Evolutionary conservation across 164 flowering plant species (phyloP).

Genomic region (Piper betle): DNA sequence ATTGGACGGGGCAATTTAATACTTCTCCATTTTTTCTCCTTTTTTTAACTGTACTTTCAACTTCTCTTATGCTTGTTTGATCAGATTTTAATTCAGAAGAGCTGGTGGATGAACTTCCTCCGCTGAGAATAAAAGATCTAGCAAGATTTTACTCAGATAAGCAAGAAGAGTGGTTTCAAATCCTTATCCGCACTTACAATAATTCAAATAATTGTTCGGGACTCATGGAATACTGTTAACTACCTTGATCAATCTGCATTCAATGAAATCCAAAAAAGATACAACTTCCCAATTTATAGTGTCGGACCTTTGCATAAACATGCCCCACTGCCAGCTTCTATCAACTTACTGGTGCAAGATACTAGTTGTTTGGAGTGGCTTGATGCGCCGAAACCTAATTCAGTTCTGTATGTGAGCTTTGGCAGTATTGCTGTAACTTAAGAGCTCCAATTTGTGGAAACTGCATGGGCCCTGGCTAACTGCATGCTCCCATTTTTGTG

Average conservation of each 20-base stretch:
- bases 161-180: background rate
- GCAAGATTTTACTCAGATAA: background rate
- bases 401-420: no score
- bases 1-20: no score
- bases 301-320: no score
- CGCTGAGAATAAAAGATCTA: background rate
- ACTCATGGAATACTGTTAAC: background rate
- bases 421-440: constrained; percentile 22
- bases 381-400: no score
- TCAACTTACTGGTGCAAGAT: constrained; percentile 20
- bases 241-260: background rate
- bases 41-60: background rate
- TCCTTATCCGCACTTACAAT: background rate
- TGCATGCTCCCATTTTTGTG: constrained; percentile 31
- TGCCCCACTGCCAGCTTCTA: no score
- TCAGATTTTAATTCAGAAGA: background rate
- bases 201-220: background rate
- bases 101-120: background rate
- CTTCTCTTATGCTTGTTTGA: constrained; percentile 2
- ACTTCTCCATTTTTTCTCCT: no score
- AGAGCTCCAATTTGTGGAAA: constrained; percentile 21
- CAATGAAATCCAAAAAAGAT: no score
- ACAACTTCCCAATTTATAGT: constrained; percentile 17
- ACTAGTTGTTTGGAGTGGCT: constrained; percentile 28
- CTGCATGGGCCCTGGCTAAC: constrained; percentile 31